Base-by-base conservation (phyloP, 805 yeast species). In the Peterozyma toletana region DNA sequence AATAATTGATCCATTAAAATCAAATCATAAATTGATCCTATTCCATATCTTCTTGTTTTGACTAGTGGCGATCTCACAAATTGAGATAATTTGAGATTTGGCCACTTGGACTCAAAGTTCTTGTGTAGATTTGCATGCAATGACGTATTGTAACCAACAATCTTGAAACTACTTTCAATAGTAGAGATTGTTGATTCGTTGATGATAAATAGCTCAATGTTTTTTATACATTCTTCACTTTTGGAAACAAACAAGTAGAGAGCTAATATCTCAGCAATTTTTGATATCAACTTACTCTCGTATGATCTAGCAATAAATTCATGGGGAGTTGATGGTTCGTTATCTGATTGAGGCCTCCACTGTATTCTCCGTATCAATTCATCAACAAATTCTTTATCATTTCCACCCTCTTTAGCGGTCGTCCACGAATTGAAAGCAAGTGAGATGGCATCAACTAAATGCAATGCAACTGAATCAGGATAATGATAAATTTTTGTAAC, bases 341-440 rank as follows among this genome's bases (percentile, higher is more conserved):
- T 33, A 11, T 14, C n/a, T 17, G 31, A 9, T 3, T n/a, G 27
- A 30, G 41, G 38, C 11, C 46, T 13, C 27, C 40, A 31, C 53
- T 56, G 55, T 47, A 73, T 46, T 45, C 64, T 56, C 37, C 60
- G 37, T 42, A 72, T 53, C 54, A 78, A 56, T 34, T 65, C 70
- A 10, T 64, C 62, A 11, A 75, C 63, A 42, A 77, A 76, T n/a
- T 58, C 57, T 17, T 53, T 54, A 52, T 82, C 87, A 31, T 66
- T 66, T 5, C 70, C 75, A 42, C 68, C 67, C 37, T 77, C 75
- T 41, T 77, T 72, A 0, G 78, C 76, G 1, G 81, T 71, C 0
- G 83, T 77, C 95, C 96, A 86, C 0, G 87, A 75, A 56, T 85
- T 86, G 53, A 81, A 77, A 0, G 95, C 89, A 40, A 76, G 64